phyloP scores from a whole-genome alignment of 768 basidiomycete genomes.

The Tephrocybe sp. region DNA sequence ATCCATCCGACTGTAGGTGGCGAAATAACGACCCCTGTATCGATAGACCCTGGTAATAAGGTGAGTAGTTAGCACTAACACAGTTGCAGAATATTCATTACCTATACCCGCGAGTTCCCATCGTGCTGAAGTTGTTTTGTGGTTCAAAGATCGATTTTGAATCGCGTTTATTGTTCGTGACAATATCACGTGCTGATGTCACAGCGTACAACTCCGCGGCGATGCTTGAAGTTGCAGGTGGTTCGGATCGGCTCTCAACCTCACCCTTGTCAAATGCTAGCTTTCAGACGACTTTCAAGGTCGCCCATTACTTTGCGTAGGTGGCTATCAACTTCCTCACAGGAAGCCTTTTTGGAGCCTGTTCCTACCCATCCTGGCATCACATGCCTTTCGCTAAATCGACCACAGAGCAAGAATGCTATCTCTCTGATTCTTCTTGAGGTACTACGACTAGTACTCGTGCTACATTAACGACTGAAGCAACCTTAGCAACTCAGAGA shows the following conservation, averaged over 20 bases:
- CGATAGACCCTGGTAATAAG: neutral
- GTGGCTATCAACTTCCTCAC: conserved; percentile 12
- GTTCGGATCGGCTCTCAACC: neutral
- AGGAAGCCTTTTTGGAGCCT: conserved; percentile 52
- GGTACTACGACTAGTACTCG: conserved; percentile 35
- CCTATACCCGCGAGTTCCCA: neutral
- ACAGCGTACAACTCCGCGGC: neutral
- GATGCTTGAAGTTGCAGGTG: neutral
- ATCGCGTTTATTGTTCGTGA: neutral
- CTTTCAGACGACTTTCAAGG: conserved; percentile 3
- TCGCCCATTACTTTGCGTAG: conserved; percentile 6
- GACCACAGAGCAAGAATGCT: conserved; percentile 85
- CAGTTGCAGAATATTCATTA: neutral
- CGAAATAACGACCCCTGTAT: neutral
- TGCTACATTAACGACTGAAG: neutral
- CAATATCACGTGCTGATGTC: too few species aligned
- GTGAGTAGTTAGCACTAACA: neutral
- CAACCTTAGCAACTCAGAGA: conserved; percentile 70
- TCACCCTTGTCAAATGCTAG: conserved; percentile 4
- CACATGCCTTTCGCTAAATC: conserved; percentile 73
- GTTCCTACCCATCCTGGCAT: conserved; percentile 61
- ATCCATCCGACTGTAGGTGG: neutral
- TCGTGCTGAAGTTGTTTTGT: neutral
- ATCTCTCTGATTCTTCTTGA: conserved; percentile 73
- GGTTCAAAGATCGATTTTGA: neutral